Conservation (phyloP, 805 yeast genomes). For the Starmera caribaea region DNA sequence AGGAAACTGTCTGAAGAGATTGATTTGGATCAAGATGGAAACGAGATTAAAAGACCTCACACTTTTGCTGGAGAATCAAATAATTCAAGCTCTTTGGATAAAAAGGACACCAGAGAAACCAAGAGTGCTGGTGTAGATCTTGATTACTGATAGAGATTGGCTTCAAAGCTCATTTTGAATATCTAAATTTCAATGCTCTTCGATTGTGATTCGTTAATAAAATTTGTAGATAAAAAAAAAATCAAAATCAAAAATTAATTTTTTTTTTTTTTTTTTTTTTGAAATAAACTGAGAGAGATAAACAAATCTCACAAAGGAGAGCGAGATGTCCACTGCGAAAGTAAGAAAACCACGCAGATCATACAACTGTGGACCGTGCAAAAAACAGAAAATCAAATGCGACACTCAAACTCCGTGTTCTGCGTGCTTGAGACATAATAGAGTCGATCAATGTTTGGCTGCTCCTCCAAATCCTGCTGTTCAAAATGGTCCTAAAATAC, state of each 20-base stretch:
- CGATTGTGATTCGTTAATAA: no score
- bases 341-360: slow-evolving; percentile 34
- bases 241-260: no score
- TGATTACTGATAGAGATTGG: no score
- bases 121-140: not conserved
- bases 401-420: slow-evolving; percentile 39
- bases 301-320: no score
- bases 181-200: no score
- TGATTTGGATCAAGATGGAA: slow-evolving; percentile 1
- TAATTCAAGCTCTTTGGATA: not conserved
- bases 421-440: slow-evolving; percentile 30
- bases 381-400: slow-evolving; percentile 43
- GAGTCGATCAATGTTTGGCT: slow-evolving; percentile 27
- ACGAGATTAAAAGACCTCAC: no score
- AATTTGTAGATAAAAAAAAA: no score
- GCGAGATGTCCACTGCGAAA: not conserved
- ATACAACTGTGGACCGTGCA: slow-evolving; percentile 50
- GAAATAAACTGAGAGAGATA: no score
- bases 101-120: not conserved
- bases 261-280: no score
- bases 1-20: slow-evolving; percentile 12
- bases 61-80: not conserved
- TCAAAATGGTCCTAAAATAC: slow-evolving; percentile 5
- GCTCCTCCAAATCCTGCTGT: slow-evolving; percentile 37
- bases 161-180: no score